Base-by-base conservation (phyloP, 306 rosid genomes). In the Leucaena leucocephala region DNA sequence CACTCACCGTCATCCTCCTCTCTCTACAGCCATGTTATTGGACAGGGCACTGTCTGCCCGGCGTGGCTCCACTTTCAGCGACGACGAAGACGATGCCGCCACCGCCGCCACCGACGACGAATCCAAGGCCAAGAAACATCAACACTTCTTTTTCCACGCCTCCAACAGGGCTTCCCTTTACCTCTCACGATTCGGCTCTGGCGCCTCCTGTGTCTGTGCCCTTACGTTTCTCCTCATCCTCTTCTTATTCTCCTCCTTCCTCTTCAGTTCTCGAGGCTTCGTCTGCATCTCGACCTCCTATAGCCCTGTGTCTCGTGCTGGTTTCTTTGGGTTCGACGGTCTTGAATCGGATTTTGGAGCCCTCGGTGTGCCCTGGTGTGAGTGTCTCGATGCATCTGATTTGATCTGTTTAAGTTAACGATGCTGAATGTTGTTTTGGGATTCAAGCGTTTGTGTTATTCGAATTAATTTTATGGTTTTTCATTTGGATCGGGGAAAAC, bases 321-420 rank as follows among this genome's bases (percentile, higher is more conserved):
- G 88, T 8, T 88, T 84, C 85, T 84, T 86, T 80, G 94, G 94
- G 16, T 79, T 90, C 82, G 91, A 88, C 1, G 92, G 91, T 21
- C 92, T 90, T n/a, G 95, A 87, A 43, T 90, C 95, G 38, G 95
- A 90, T 73, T 88, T 88, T 39, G 95, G 95, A 55, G 80, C 86
- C 58, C 95, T 90, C 48, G 95, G 95, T 78, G 95, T 90, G 58
- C 95, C 95, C 77, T 90, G 95, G 91, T 90, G 95, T 90, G 85
- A 85, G 95, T 79, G 12, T 80, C 55, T 21, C 78, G 12, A 11
- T n/a, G 19, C 63, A 22, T 66, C 67, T 44, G 82, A 68, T 88
- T 83, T 77, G 67, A 79, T 81, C 68, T 68, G 15, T 27, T 42
- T 2, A 14, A 6, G 42, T 58, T 72, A 14, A 1, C 38, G 8